These are phyloP conservation scores for Cynara cardunculus DNA, from an alignment of 129 eudicot genomes.

Conservation along the genomic window DNA sequence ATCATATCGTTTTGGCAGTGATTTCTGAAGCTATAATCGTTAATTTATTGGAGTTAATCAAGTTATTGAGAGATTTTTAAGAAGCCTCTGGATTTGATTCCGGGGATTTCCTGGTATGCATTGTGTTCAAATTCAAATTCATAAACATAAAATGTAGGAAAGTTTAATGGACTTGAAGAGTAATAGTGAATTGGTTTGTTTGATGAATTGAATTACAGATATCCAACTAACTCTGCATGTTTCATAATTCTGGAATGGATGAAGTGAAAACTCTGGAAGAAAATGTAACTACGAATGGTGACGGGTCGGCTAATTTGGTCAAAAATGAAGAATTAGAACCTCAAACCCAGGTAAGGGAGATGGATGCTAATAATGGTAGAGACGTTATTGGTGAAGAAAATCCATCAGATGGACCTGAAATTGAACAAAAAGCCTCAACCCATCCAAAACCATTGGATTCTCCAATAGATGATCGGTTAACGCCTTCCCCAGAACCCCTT, in stretches of 20 bases:
- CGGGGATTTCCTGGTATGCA: conserved; percentile 17
- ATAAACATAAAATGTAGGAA: too few relatives aligned
- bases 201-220: conserved; percentile 6
- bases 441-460: conserved; percentile 19
- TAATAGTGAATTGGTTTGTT: neutral
- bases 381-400: neutral
- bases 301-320: conserved; percentile 19
- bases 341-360: neutral
- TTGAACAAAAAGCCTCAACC: conserved; percentile 14
- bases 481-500: neutral
- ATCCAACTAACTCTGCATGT: conserved; percentile 1
- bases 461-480: conserved; percentile 25
- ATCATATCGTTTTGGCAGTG: neutral
- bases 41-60: conserved; percentile 4
- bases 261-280: conserved; percentile 35
- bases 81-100: conserved; percentile 20
- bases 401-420: conserved; percentile 27
- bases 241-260: conserved; percentile 44
- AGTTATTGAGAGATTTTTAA: conserved; percentile 10
- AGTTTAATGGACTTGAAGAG: neutral
- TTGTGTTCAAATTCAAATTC: neutral
- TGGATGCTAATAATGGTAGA: neutral
- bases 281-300: conserved; percentile 17
- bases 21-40: conserved; percentile 13
- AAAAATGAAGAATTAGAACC: conserved; percentile 18